Percentiles rank a stretch among this genome's conserved stretches.
These are phyloP conservation scores for Barnettozyma hawaiiensis DNA, from an alignment of 1,139 yeast genomes.

Conservation along the genomic window DNA sequence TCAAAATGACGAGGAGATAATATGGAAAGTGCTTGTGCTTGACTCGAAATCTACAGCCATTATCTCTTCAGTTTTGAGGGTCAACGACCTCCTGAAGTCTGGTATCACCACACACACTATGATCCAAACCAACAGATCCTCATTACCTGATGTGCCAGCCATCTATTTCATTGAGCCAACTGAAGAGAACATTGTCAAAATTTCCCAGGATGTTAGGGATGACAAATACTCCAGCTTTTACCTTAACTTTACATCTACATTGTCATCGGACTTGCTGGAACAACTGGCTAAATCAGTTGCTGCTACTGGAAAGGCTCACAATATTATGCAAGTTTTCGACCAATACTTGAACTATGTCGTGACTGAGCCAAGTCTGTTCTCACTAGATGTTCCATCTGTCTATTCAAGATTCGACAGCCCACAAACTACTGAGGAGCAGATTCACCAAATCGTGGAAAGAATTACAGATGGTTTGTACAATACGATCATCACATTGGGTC, in stretches of 20 bases:
- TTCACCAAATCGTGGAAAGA: slow-evolving; percentile 59
- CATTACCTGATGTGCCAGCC: slow-evolving; percentile 90
- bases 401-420: slow-evolving; percentile 71
- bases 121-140: slow-evolving; percentile 61
- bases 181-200: slow-evolving; percentile 58
- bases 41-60: slow-evolving; percentile 80
- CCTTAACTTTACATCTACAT: slow-evolving; percentile 78
- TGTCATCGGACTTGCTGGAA: slow-evolving; percentile 74
- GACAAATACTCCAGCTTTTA: slow-evolving; percentile 77
- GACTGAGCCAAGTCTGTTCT: slow-evolving; percentile 86
- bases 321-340: slow-evolving; percentile 84
- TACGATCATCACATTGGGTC: slow-evolving; percentile 67
- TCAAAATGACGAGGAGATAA: slow-evolving; percentile 50
- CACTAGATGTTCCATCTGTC: slow-evolving; percentile 61
- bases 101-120: slow-evolving; percentile 88
- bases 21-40: slow-evolving; percentile 91
- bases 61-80: slow-evolving; percentile 82
- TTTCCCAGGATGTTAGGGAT: slow-evolving; percentile 64
- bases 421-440: slow-evolving; percentile 64
- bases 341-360: slow-evolving; percentile 90
- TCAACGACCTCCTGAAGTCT: slow-evolving; percentile 79
- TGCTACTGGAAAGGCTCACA: slow-evolving; percentile 56
- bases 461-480: slow-evolving; percentile 81
- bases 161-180: slow-evolving; percentile 91
- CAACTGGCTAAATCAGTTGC: slow-evolving; percentile 85